These are phyloP conservation scores for Penicillium coffeae DNA, from an alignment of 495 filamentous ascomycete genomes.

Conservation along the genomic window DNA sequence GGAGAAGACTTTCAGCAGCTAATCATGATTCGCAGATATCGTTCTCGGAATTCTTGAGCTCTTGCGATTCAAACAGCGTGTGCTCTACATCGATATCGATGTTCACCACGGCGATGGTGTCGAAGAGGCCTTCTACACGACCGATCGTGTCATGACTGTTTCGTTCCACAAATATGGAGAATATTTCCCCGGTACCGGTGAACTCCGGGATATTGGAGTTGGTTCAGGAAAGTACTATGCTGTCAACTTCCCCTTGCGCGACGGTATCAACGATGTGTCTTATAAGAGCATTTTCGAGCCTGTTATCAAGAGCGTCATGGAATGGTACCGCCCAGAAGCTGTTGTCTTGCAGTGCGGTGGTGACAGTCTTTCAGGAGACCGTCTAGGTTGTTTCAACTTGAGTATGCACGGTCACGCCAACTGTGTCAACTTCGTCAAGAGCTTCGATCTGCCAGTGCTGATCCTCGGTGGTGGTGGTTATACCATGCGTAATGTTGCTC, in stretches of 20 bases:
- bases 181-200: conserved; percentile 96
- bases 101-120: conserved; percentile 98
- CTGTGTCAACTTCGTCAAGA: conserved; percentile 93
- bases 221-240: conserved; percentile 90
- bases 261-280: conserved; percentile 87
- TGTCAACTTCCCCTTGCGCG: conserved; percentile 93
- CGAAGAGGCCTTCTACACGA: conserved; percentile 96
- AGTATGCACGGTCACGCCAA: conserved; percentile 98
- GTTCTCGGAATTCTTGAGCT: conserved; percentile 94
- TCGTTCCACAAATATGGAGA: conserved; percentile 99
- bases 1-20: conserved; percentile 3
- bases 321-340: conserved; percentile 90
- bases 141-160: conserved; percentile 96
- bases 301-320: conserved; percentile 88
- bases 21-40: conserved; percentile 62
- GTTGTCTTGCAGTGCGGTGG: conserved; percentile 97
- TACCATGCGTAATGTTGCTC: conserved; percentile 97
- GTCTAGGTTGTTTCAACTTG: conserved; percentile 95
- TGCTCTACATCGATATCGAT: conserved; percentile 97
- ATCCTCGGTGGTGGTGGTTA: conserved; percentile 95
- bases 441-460: conserved; percentile 84
- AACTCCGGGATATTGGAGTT: conserved; percentile 92
- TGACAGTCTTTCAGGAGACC: conserved; percentile 90
- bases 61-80: conserved; percentile 87
- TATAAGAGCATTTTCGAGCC: conserved; percentile 97